Conservation (phyloP, 306 rosid genomes). For the Inga laurina region DNA sequence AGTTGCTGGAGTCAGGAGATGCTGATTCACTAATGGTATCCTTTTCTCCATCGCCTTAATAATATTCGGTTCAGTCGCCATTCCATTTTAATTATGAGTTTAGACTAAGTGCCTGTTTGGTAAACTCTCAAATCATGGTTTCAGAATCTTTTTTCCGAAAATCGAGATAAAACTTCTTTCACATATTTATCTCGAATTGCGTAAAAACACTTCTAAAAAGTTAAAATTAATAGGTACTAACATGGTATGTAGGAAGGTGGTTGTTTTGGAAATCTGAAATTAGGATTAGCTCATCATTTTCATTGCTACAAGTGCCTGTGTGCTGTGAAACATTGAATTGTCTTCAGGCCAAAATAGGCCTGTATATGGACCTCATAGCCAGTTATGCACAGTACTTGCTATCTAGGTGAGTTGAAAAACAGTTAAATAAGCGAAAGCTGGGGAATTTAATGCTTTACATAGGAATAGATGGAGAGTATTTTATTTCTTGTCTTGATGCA, state of each 20-base stretch:
- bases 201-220: too few relatives aligned
- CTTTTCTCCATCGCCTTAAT: constrained; percentile 18
- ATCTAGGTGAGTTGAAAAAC: not conserved
- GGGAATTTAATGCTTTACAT: not conserved
- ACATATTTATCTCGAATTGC: too few relatives aligned
- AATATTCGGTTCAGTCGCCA: constrained; percentile 1
- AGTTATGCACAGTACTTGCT: too few relatives aligned
- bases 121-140: too few relatives aligned
- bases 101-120: not conserved
- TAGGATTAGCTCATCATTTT: constrained; percentile 1
- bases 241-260: constrained; percentile 23
- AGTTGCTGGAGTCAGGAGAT: constrained; percentile 51
- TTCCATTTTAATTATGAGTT: not conserved
- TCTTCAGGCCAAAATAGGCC: not conserved
- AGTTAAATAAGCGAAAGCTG: not conserved
- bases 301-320: constrained; percentile 8
- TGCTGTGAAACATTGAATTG: constrained; percentile 4
- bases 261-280: not conserved
- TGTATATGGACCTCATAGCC: too few relatives aligned
- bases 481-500: not conserved
- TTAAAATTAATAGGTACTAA: not conserved
- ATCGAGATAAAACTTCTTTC: too few relatives aligned
- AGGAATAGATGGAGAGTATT: not conserved
- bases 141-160: too few relatives aligned
- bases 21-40: constrained; percentile 45